Percentiles rank a stretch among this genome's conserved stretches.
These are phyloP conservation scores for Syzygium jambos DNA, from an alignment of 345 rosid genomes.

Conservation along the genomic window DNA sequence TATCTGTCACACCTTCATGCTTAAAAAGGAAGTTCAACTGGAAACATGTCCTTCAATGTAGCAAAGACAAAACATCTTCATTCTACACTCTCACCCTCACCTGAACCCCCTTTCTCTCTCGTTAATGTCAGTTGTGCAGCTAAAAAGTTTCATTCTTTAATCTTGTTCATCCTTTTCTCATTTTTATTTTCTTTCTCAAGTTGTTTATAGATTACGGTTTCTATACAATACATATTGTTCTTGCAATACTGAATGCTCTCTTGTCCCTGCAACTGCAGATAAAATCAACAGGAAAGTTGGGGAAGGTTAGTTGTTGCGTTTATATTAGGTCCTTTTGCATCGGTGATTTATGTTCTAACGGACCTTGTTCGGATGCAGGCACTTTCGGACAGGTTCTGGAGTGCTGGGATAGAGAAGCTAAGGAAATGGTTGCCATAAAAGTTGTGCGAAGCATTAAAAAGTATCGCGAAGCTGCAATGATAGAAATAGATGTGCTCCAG, in stretches of 20 bases:
- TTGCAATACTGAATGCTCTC: background rate
- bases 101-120: background rate
- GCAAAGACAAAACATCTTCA: background rate
- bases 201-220: background rate
- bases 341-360: background rate
- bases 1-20: background rate
- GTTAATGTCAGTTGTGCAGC: background rate
- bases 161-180: background rate
- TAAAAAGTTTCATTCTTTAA: background rate
- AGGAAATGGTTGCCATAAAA: slow-evolving; percentile 59
- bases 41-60: background rate
- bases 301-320: slow-evolving; percentile 36
- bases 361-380: slow-evolving; percentile 27
- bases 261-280: slow-evolving; percentile 29
- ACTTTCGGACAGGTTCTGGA: slow-evolving; percentile 75
- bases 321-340: background rate
- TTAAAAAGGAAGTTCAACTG: background rate
- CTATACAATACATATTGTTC: background rate
- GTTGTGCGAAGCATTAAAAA: slow-evolving; percentile 58
- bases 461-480: slow-evolving; percentile 60
- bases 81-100: background rate
- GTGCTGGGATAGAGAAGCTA: slow-evolving; percentile 65
- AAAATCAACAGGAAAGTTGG: slow-evolving; percentile 61
- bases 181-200: background rate
- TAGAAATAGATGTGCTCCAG: slow-evolving; percentile 57